These are phyloP conservation scores for Cladobotryum mycophilum DNA, from an alignment of 2,329 filamentous ascomycete species.

Conservation along the genomic window DNA sequence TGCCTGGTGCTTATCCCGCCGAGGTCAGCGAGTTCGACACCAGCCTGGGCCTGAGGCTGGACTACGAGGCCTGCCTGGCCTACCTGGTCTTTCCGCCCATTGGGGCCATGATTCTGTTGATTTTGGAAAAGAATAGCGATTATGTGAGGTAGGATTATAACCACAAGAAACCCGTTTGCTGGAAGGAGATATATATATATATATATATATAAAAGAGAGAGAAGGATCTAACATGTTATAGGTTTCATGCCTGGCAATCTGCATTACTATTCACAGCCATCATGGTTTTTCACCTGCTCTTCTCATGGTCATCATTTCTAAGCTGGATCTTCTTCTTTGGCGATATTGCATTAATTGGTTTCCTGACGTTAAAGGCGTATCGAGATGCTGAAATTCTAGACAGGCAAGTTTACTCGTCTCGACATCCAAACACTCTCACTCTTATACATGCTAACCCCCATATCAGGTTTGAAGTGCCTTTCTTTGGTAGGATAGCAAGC, in stretches of 20 bases:
- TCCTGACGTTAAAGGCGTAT: slow-evolving; percentile 74
- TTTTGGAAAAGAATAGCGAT: slow-evolving; percentile 90
- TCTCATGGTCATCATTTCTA: slow-evolving; percentile 77
- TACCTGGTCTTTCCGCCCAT: slow-evolving; percentile 81
- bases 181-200: no score
- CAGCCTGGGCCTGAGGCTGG: slow-evolving; percentile 75
- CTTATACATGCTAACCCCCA: not conserved
- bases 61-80: slow-evolving; percentile 85
- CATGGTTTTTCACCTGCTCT: slow-evolving; percentile 74
- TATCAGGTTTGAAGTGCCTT: slow-evolving; percentile 72
- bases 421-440: not conserved
- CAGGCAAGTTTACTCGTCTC: slow-evolving; percentile 36
- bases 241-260: slow-evolving; percentile 96
- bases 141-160: slow-evolving; percentile 75
- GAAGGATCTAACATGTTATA: no score
- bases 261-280: slow-evolving; percentile 71
- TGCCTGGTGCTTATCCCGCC: slow-evolving; percentile 33
- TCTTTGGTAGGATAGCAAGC: slow-evolving; percentile 79
- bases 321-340: slow-evolving; percentile 76
- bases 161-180: no score
- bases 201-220: no score
- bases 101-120: slow-evolving; percentile 75
- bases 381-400: slow-evolving; percentile 66
- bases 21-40: slow-evolving; percentile 84
- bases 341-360: slow-evolving; percentile 71